Conservation (phyloP, 192 early-diverging fungal species). For the Coemansia sp. region DNA sequence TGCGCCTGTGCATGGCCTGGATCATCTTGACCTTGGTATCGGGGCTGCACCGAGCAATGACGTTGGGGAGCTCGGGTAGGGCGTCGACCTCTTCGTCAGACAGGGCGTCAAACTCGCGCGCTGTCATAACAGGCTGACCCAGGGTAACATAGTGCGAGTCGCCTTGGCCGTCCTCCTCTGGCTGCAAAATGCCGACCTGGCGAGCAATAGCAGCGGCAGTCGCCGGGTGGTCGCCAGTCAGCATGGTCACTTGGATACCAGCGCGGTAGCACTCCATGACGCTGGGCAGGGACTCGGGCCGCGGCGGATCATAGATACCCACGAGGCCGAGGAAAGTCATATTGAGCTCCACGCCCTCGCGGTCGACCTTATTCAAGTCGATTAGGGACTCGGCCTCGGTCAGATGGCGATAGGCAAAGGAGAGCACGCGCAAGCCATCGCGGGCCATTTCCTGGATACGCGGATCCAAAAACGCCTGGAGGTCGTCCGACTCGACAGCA, state of each 20-base stretch:
- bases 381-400: constrained; percentile 24
- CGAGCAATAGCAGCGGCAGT: constrained; percentile 91
- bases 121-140: constrained; percentile 72
- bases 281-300: constrained; percentile 63
- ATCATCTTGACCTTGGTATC: constrained; percentile 99
- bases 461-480: constrained; percentile 55
- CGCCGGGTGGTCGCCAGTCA: constrained; percentile 91
- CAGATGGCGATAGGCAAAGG: constrained; percentile 68
- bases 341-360: constrained; percentile 65
- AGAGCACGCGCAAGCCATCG: constrained; percentile 80
- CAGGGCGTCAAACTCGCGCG: constrained; percentile 79
- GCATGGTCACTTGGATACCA: constrained; percentile 93
- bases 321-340: constrained; percentile 85
- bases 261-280: constrained; percentile 80
- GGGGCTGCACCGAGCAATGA: constrained; percentile 91
- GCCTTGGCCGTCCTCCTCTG: constrained; percentile 22
- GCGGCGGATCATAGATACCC: constrained; percentile 92
- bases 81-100: constrained; percentile 78
- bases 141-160: constrained; percentile 32
- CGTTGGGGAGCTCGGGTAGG: constrained; percentile 76
- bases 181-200: constrained; percentile 76
- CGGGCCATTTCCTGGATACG: constrained; percentile 71
- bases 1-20: constrained; percentile 78
- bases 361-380: constrained; percentile 49
- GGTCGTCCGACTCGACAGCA: constrained; percentile 29